A percentile compares a stretch with the other conserved stretches of the same genome.
Conservation (phyloP, 345 rosid genomes). For the Eucalyptus sideroxylon region DNA sequence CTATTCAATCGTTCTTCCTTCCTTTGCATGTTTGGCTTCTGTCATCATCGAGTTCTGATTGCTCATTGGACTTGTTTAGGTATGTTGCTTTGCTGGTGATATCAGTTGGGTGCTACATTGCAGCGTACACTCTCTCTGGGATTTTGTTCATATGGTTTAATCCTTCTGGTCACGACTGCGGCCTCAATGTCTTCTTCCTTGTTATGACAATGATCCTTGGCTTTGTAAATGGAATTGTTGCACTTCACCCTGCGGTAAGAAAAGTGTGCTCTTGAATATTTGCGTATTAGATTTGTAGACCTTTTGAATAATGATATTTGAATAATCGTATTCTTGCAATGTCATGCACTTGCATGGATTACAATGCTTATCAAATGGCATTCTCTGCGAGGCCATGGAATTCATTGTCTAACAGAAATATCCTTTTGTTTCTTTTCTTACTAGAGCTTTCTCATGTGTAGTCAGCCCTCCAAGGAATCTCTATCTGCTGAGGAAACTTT, state of each 20-base stretch:
- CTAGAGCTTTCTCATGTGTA: not conserved
- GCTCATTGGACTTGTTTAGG: slow-evolving; percentile 25
- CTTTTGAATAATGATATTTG: not conserved
- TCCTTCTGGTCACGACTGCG: slow-evolving; percentile 92
- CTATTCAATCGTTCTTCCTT: not conserved
- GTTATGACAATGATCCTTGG: slow-evolving; percentile 87
- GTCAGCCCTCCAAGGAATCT: not conserved
- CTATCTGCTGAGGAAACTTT: not conserved
- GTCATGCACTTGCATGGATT: not conserved
- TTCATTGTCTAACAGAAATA: not conserved
- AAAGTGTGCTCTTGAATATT: not conserved
- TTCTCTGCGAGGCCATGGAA: not conserved
- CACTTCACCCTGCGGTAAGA: slow-evolving; percentile 83
- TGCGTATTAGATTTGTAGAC: not conserved
- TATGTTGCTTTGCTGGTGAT: slow-evolving; percentile 73
- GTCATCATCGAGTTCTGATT: slow-evolving; percentile 4
- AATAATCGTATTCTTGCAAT: not conserved
- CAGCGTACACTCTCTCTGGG: slow-evolving; percentile 69
- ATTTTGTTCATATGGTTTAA: slow-evolving; percentile 91
- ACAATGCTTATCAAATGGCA: not conserved
- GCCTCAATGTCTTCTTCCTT: slow-evolving; percentile 87
- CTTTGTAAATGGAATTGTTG: slow-evolving; percentile 50
- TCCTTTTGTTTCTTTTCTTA: not conserved
- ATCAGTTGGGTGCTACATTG: slow-evolving; percentile 77
- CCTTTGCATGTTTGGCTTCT: not conserved